Evolutionary conservation across 2,329 filamentous ascomycete species (phyloP), one percentile per base, ranked within the genome.

Genomic region (Aureobasidium sp.): DNA sequence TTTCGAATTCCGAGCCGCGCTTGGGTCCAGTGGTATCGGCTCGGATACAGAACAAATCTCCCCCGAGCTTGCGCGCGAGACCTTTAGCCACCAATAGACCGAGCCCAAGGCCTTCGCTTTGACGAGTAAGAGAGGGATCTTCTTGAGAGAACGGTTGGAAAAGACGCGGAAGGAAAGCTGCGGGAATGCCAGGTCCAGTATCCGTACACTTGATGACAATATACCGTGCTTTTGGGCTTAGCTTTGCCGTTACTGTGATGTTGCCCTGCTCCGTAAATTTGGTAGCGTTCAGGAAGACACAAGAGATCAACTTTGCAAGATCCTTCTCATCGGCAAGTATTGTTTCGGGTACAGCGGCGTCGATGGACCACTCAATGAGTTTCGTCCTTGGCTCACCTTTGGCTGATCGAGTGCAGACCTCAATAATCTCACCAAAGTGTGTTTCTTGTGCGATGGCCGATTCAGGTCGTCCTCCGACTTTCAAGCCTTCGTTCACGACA

Each of bases 21-120:
- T 73, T 67, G 8, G 80, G 76, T 0, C 82, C 83, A 7, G 75
- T 71, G 0, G 81, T 83, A 27, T 80, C 78, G 4, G 84, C 85
- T 45, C 77, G 75, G 37, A 82, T 74, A 59, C 84, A 81, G 48
- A 79, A 76, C 17, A 88, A 69, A 65, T 87, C 84, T 14, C 84
- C 84, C 22, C 83, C 82, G 53, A 87, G 77, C 63, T 83, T 84
- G 51, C 84, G 75, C 4, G 84, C 81, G 40, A 86, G 73, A 3
- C 83, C 83, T 66, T 86, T 87, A 1, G 84, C 84, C n/a, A 87
- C 84, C 62, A 87, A 74, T 10, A 88, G 69, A 24, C 84, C 84
- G 6, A 88, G 70, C 0, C 84, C 84, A 3, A 87, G 71, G 0
- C 84, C 84, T 64, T 88, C 84, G 62, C 79, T 83, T 56, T 79